Conservation (phyloP, 2,329 filamentous ascomycete species). For the Colletotrichum sp. region DNA sequence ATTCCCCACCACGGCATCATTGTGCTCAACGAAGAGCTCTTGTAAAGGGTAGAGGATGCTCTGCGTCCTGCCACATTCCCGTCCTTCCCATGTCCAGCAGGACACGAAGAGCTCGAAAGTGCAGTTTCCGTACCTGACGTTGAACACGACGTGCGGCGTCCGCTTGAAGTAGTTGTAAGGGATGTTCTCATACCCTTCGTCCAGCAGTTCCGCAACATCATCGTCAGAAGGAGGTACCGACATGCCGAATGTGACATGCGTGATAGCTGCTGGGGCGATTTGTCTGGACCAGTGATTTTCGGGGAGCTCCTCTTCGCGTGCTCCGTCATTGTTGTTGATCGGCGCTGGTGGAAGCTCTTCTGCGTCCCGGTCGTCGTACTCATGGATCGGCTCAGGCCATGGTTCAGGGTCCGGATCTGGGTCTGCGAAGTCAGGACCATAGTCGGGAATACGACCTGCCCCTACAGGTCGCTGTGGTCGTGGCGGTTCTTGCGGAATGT, state of each 20-base stretch:
- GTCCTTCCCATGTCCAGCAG: not conserved
- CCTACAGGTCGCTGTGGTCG: not conserved
- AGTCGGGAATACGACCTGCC: not conserved
- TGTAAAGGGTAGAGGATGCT: not conserved
- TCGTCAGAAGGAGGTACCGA: not conserved
- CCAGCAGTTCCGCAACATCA: not conserved
- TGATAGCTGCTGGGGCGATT: not conserved
- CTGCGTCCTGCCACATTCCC: not conserved
- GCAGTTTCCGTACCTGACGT: not conserved
- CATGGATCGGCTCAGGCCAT: not conserved
- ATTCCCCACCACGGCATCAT: not conserved
- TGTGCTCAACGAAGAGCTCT: not conserved
- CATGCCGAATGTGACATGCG: not conserved
- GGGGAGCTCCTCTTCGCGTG: not conserved
- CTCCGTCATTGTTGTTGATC: not conserved
- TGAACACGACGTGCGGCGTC: not conserved
- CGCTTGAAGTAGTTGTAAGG: not conserved
- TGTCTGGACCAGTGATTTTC: not conserved
- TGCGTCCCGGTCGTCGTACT: rapidly evolving
- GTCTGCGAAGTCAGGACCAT: not conserved
- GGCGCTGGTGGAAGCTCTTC: not conserved
- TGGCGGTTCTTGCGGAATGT: not conserved
- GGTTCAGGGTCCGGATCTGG: rapidly evolving
- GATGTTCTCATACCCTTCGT: not conserved
- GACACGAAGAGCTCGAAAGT: not conserved